Conservation (phyloP, 768 basidiomycete genomes). For the Russula olivacea region DNA sequence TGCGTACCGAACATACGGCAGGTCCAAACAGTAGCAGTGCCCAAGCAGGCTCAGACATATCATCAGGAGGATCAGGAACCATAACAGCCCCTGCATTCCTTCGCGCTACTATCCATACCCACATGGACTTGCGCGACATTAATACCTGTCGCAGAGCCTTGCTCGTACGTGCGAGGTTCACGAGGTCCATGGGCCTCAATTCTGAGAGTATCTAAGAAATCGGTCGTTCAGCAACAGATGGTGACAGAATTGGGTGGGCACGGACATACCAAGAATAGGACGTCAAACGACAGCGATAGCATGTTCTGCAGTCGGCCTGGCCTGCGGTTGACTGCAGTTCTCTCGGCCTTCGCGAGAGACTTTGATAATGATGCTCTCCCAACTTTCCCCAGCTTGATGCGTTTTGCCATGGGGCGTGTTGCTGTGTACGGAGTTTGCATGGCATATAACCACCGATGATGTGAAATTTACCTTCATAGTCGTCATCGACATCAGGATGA, state of each 20-base stretch:
- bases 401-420: constrained; percentile 1
- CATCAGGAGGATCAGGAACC: constrained; percentile 22
- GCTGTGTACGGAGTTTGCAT: not conserved
- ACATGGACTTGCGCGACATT: constrained; percentile 23
- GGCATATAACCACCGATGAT: not conserved
- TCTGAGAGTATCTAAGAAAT: constrained; percentile 9
- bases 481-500: not conserved
- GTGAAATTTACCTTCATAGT: constrained; percentile 4
- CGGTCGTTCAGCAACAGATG: not conserved
- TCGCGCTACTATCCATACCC: constrained; percentile 18
- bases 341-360: constrained; percentile 1
- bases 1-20: constrained; percentile 18
- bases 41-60: constrained; percentile 25
- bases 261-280: constrained; percentile 18
- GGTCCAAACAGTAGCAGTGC: constrained; percentile 21
- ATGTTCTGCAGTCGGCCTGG: constrained; percentile 20
- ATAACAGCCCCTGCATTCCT: not conserved
- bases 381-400: constrained; percentile 8
- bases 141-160: constrained; percentile 19
- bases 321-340: not conserved
- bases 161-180: constrained; percentile 22
- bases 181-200: constrained; percentile 20
- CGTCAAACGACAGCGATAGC: constrained; percentile 19
- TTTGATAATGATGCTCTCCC: not conserved
- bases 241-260: not conserved